phyloP scores from a whole-genome alignment of 495 filamentous ascomycete species.

The Pyronema omphalodes region DNA sequence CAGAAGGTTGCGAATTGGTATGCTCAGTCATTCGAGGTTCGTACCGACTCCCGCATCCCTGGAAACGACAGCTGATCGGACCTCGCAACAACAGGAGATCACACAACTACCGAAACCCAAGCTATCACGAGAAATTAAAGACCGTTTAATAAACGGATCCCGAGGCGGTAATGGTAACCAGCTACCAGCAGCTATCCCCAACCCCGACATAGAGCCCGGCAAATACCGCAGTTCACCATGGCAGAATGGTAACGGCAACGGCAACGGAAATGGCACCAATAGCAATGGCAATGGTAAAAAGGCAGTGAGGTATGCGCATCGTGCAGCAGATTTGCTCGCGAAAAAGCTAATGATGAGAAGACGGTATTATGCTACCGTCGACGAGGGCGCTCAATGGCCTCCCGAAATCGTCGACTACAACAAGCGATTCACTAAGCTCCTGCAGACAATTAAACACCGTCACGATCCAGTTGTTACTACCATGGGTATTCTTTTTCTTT shows the following conservation, averaged over 20 bases:
- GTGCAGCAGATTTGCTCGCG: conserved; percentile 12
- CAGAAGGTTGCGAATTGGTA: conserved; percentile 94
- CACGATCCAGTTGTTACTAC: conserved; percentile 97
- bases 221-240: conserved; percentile 64
- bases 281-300: conserved; percentile 24
- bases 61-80: conserved; percentile 1
- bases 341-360: conserved; percentile 22
- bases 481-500: conserved; percentile 18
- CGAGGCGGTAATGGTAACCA: conserved; percentile 22
- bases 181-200: conserved; percentile 48
- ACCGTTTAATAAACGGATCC: conserved; percentile 56
- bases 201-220: conserved; percentile 73
- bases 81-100: conserved; percentile 47
- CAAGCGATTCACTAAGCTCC: conserved; percentile 60
- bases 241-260: conserved; percentile 32
- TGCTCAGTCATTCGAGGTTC: conserved; percentile 95
- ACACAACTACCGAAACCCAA: conserved; percentile 62
- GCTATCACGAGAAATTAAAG: conserved; percentile 56
- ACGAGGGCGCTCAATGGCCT: conserved; percentile 78
- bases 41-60: neutral
- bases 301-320: conserved; percentile 1
- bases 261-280: too few species aligned
- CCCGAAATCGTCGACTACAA: conserved; percentile 92
- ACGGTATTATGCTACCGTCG: conserved; percentile 81
- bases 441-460: conserved; percentile 83